A percentile compares a stretch with the other conserved stretches of the same genome.
Conservation (phyloP, 352 stramenopile genomes). For the Thalassiosira livingstoniorum region DNA sequence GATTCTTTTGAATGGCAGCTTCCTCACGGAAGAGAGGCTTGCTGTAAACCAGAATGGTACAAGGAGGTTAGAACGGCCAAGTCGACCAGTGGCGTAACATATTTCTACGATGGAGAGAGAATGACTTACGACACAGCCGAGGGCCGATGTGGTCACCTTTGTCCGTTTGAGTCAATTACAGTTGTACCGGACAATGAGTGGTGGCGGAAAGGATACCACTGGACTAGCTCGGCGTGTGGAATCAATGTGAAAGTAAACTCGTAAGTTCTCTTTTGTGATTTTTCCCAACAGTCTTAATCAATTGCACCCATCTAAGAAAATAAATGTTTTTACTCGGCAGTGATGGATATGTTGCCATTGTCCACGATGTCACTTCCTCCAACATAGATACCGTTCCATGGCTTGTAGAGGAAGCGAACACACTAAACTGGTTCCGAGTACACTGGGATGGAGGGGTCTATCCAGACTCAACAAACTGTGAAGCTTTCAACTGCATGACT, state of each 20-base stretch:
- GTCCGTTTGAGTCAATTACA: neutral
- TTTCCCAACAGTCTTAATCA: too few species aligned
- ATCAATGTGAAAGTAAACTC: constrained; percentile 71
- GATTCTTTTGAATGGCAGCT: too few species aligned
- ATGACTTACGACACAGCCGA: constrained; percentile 43
- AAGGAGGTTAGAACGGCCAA: constrained; percentile 32
- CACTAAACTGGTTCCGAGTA: constrained; percentile 64
- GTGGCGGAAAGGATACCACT: constrained; percentile 48
- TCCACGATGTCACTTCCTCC: constrained; percentile 50
- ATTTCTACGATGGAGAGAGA: constrained; percentile 59
- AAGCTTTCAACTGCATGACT: too few species aligned
- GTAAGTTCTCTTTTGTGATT: constrained; percentile 52
- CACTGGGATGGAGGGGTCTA: constrained; percentile 61
- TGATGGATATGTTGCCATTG: constrained; percentile 63
- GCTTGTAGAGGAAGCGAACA: constrained; percentile 54
- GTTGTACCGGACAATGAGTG: neutral
- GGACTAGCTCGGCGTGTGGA: constrained; percentile 60
- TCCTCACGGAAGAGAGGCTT: constrained; percentile 41
- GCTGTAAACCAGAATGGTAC: constrained; percentile 33
- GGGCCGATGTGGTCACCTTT: constrained; percentile 27
- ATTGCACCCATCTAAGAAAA: neutral
- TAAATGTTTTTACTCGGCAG: constrained; percentile 4
- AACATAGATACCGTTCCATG: constrained; percentile 41
- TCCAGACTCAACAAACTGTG: too few species aligned
- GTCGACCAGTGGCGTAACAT: constrained; percentile 24